Percentiles rank a stretch among this genome's conserved stretches.
These are phyloP conservation scores for Boletellus ananiceps DNA, from an alignment of 768 basidiomycete species.

Conservation along the genomic window DNA sequence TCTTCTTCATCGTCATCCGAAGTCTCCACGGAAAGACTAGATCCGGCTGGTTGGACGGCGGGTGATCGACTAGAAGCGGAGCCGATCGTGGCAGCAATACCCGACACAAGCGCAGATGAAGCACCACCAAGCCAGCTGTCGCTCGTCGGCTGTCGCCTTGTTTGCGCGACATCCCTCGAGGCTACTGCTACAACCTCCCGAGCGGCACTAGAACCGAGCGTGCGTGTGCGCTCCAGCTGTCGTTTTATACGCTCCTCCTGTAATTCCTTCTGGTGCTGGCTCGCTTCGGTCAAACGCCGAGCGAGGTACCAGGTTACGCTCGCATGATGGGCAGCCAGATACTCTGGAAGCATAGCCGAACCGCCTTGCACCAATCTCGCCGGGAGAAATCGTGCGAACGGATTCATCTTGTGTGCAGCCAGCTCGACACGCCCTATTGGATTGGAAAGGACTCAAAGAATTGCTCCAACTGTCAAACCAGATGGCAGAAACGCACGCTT, in stretches of 20 bases:
- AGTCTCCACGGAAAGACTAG: slow-evolving; percentile 35
- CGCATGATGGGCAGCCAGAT: slow-evolving; percentile 87
- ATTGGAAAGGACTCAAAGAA: slow-evolving; percentile 12
- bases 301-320: slow-evolving; percentile 89
- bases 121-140: slow-evolving; percentile 62
- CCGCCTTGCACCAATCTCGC: slow-evolving; percentile 61
- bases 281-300: slow-evolving; percentile 72
- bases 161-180: slow-evolving; percentile 26
- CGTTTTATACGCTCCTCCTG: slow-evolving; percentile 93
- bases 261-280: slow-evolving; percentile 77
- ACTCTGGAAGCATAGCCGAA: slow-evolving; percentile 48
- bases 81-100: slow-evolving; percentile 59
- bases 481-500: slow-evolving; percentile 56
- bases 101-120: slow-evolving; percentile 48
- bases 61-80: slow-evolving; percentile 35
- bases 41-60: slow-evolving; percentile 23
- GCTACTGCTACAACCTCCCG: slow-evolving; percentile 53
- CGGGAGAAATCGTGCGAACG: slow-evolving; percentile 67
- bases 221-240: slow-evolving; percentile 77
- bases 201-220: slow-evolving; percentile 76
- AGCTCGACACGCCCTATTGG: slow-evolving; percentile 61
- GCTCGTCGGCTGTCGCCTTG: slow-evolving; percentile 16
- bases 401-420: slow-evolving; percentile 58
- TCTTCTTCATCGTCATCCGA: slow-evolving; percentile 73
- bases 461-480: slow-evolving; percentile 11